Percentiles rank a stretch among this genome's conserved stretches.
Evolutionary conservation across 106 monocot genomes (phyloP).

Genomic region (Allium fistulosum): DNA sequence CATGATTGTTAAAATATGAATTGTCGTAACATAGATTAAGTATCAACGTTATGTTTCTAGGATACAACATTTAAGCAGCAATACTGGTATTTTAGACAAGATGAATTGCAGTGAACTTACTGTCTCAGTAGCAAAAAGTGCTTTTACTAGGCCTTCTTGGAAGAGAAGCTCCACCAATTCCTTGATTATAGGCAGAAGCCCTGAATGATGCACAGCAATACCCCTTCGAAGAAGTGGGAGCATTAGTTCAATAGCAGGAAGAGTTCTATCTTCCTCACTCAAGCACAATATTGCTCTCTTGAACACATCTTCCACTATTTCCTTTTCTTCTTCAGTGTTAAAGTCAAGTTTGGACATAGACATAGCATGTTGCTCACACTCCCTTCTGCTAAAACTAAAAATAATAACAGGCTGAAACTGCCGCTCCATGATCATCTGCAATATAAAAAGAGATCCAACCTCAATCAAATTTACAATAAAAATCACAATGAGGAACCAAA

Average conservation of each 20-base stretch:
- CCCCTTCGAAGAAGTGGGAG: conserved; percentile 95
- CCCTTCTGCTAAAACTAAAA: conserved; percentile 99
- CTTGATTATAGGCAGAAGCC: conserved; percentile 93
- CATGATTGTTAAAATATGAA: too few relatives aligned
- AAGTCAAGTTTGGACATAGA: conserved; percentile 99
- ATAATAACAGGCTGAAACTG: conserved; percentile 96
- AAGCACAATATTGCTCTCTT: conserved; percentile 72
- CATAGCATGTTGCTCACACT: conserved; percentile 94
- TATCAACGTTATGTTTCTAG: not conserved
- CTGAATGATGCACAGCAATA: conserved; percentile 99
- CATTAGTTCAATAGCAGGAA: conserved; percentile 94
- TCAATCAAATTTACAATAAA: not conserved
- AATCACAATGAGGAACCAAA: not conserved
- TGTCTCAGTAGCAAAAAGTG: conserved; percentile 99
- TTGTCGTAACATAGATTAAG: too few relatives aligned
- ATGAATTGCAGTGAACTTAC: conserved; percentile 28
- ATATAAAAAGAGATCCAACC: not conserved
- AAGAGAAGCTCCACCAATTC: conserved; percentile 98
- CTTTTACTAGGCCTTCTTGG: conserved; percentile 99
- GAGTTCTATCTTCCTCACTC: conserved; percentile 85
- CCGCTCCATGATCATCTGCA: conserved; percentile 98
- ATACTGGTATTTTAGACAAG: not conserved
- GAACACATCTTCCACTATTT: conserved; percentile 82
- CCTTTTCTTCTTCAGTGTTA: conserved; percentile 80
- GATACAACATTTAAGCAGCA: not conserved